Evolutionary conservation across 352 stramenopile species (phyloP), one percentile per base, ranked within the genome.

Genomic region (Globisporangium takayamanum): DNA sequence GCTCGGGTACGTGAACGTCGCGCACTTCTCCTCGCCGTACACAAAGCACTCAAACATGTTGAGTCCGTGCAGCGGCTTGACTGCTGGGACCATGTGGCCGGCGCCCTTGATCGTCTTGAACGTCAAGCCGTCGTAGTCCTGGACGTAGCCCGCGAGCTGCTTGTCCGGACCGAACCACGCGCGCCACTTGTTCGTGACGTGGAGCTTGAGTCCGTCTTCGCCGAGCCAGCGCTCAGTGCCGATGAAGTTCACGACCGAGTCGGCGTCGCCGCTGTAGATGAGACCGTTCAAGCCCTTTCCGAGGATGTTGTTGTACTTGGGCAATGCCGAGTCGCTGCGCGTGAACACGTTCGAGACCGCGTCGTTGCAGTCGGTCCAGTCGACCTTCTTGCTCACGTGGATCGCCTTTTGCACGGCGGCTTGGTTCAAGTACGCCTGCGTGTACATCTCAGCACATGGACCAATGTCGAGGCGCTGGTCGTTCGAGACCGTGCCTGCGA

Each of bases 21-120:
- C 69, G 59, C 80, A 91, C 18, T 62, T 55, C 0, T 73, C 73
- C 10, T 86, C 72, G 16, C 80, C 78, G 41, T 73, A 81, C 45
- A 96, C 72, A 73, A 95, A 94, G 60, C 80, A 87, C 61, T 95
- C 78, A 50, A 93, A 88, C 56, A 95, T 80, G 66, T 86, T 70
- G 39, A 92, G 74, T 10, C 77, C 78, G 53, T 88, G 80, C n/a
- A 88, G 67, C 30, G 85, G 85, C 30, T 82, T 80, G 50, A 89
- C 80, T 0, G 74, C 76, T 1, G 79, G 79, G 50, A 97, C 91
- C 80, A 97, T 94, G 70, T 97, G 90, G 1, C 93, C 93, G 16
- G 88, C 87, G 16, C 89, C 92, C 59, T 96, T 93, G 64, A 98
- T 92, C 0, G 91, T 98, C 57, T 96, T 76, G 74, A 96, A 98